A percentile compares a stretch with the other conserved stretches of the same genome.
Conservation (phyloP, 169 alveolate genomes). For the Pseudocohnilembus persalinus region DNA sequence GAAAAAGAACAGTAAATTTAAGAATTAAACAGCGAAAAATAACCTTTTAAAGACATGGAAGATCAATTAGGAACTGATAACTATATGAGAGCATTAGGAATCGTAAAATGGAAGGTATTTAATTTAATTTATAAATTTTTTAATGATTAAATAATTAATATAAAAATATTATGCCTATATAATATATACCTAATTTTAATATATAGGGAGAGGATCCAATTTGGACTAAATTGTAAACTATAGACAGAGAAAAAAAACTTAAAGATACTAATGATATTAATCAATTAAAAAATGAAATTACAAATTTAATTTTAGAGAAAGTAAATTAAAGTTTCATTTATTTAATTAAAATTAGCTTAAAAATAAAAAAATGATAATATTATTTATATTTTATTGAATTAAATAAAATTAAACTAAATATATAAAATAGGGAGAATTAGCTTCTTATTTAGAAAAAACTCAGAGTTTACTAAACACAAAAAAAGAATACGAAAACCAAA, state of each 20-base stretch:
- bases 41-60: background rate
- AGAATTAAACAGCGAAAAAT: background rate
- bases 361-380: too few relatives aligned
- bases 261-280: background rate
- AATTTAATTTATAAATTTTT: too few relatives aligned
- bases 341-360: too few relatives aligned
- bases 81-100: background rate
- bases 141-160: too few relatives aligned
- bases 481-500: background rate
- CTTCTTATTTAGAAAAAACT: background rate
- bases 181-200: too few relatives aligned
- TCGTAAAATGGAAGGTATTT: background rate
- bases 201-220: background rate
- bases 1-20: too few relatives aligned
- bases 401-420: too few relatives aligned
- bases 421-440: background rate
- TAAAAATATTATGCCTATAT: too few relatives aligned
- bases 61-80: background rate
- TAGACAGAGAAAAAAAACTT: background rate
- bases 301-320: background rate
- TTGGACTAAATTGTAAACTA: background rate
- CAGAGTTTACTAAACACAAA: background rate
- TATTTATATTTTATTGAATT: too few relatives aligned
- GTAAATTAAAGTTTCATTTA: background rate
- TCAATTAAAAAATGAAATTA: background rate